phyloP scores from a whole-genome alignment of 2,329 filamentous ascomycete genomes.

The Fusarium concolor region DNA sequence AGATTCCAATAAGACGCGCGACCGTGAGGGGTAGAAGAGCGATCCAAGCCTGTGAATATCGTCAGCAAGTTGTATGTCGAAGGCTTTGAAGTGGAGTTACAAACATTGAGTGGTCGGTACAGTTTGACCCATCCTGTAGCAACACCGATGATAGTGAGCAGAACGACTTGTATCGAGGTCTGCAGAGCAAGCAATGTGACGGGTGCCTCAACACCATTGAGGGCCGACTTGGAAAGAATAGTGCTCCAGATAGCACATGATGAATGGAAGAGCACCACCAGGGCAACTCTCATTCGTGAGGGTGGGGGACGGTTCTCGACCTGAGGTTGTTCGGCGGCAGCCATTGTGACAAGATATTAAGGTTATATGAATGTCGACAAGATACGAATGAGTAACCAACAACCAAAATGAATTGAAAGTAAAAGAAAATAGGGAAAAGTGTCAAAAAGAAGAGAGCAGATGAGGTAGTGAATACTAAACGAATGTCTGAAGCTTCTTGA shows the following conservation, averaged over 20 bases:
- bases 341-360: slow-evolving; percentile 33
- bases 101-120: slow-evolving; percentile 38
- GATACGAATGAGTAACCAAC: not conserved
- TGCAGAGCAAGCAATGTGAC: slow-evolving; percentile 44
- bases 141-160: slow-evolving; percentile 39
- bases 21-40: slow-evolving; percentile 43
- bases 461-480: slow-evolving; percentile 17
- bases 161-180: slow-evolving; percentile 41
- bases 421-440: not conserved
- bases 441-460: not conserved
- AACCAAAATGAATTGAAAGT: not conserved
- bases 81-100: not conserved
- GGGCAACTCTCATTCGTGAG: slow-evolving; percentile 36
- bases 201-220: slow-evolving; percentile 44
- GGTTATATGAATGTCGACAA: slow-evolving; percentile 5
- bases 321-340: slow-evolving; percentile 32
- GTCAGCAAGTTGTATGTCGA: not conserved
- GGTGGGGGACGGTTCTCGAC: slow-evolving; percentile 33
- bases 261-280: slow-evolving; percentile 45
- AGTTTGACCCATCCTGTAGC: slow-evolving; percentile 45
- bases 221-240: slow-evolving; percentile 45
- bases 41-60: slow-evolving; percentile 37
- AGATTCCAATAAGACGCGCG: slow-evolving; percentile 43
- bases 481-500: slow-evolving; percentile 34
- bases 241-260: slow-evolving; percentile 46